phyloP scores from a whole-genome alignment of 371 early-diverging fungal species.

The Rozella allomycis region DNA sequence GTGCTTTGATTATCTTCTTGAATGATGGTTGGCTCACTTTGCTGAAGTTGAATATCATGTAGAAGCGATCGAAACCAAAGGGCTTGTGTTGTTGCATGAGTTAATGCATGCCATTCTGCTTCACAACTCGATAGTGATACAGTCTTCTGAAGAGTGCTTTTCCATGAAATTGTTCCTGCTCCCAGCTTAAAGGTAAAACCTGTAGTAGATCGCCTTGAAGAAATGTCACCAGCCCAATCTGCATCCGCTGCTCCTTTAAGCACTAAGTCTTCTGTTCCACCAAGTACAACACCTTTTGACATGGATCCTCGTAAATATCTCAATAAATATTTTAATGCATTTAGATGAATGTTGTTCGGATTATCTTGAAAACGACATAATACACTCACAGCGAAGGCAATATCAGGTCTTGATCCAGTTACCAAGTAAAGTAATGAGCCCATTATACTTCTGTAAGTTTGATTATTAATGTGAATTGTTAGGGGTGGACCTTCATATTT shows the following conservation, averaged over 20 bases:
- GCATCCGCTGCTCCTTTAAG: conserved; percentile 9
- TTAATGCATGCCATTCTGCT: conserved; percentile 7
- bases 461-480: too few relatives aligned
- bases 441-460: conserved; percentile 2
- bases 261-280: conserved; percentile 1
- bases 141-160: conserved; percentile 6
- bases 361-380: conserved; percentile 1
- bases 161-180: conserved; percentile 5
- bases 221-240: conserved; percentile 6
- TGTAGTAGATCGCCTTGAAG: conserved; percentile 5
- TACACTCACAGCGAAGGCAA: conserved; percentile 3
- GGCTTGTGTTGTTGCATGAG: conserved; percentile 5
- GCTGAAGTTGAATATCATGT: conserved; percentile 2
- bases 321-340: conserved; percentile 4
- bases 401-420: conserved; percentile 4
- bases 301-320: conserved; percentile 6
- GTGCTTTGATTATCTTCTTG: conserved; percentile 6
- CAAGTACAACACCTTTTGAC: conserved; percentile 3
- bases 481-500: too few relatives aligned
- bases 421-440: conserved; percentile 4
- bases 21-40: conserved; percentile 3
- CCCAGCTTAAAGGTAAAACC: conserved; percentile 7
- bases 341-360: conserved; percentile 2
- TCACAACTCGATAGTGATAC: conserved; percentile 9
- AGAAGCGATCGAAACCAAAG: conserved; percentile 6